Percentiles rank a stretch among this genome's conserved stretches.
phyloP scores from a whole-genome alignment of 1,284 basidiomycete species.

The Cerrena zonata region DNA sequence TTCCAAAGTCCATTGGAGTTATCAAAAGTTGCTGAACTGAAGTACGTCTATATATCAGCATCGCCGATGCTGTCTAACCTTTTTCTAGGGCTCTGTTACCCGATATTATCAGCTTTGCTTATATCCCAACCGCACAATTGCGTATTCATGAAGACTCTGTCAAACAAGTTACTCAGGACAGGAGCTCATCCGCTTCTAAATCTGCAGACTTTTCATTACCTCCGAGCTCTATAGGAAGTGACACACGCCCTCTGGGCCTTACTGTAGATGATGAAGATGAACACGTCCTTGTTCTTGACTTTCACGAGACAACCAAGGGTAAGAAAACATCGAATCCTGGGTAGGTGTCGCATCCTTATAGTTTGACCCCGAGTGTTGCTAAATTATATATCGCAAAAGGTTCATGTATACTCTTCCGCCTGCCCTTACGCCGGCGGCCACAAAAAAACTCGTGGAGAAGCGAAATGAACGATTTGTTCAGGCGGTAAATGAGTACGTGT shows the following conservation, averaged over 20 bases:
- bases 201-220: constrained; percentile 37
- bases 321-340: constrained; percentile 27
- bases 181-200: constrained; percentile 17
- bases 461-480: constrained; percentile 62
- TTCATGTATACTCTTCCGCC: constrained; percentile 41
- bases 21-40: constrained; percentile 75
- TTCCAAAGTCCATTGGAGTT: constrained; percentile 69
- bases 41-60: constrained; percentile 42
- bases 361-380: not conserved
- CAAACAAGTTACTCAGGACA: constrained; percentile 11
- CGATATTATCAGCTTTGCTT: constrained; percentile 76
- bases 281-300: constrained; percentile 70
- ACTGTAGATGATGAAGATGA: constrained; percentile 39
- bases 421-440: constrained; percentile 48
- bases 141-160: constrained; percentile 45
- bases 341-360: constrained; percentile 16
- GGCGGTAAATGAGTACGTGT: constrained; percentile 67
- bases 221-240: not conserved
- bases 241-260: constrained; percentile 1
- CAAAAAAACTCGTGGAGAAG: constrained; percentile 69
- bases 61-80: not conserved
- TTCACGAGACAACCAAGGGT: constrained; percentile 53
- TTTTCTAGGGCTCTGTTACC: constrained; percentile 68
- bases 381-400: constrained; percentile 20
- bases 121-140: constrained; percentile 65